These are phyloP conservation scores for Clathrus columnatus DNA, from an alignment of 768 basidiomycete genomes.

Conservation along the genomic window DNA sequence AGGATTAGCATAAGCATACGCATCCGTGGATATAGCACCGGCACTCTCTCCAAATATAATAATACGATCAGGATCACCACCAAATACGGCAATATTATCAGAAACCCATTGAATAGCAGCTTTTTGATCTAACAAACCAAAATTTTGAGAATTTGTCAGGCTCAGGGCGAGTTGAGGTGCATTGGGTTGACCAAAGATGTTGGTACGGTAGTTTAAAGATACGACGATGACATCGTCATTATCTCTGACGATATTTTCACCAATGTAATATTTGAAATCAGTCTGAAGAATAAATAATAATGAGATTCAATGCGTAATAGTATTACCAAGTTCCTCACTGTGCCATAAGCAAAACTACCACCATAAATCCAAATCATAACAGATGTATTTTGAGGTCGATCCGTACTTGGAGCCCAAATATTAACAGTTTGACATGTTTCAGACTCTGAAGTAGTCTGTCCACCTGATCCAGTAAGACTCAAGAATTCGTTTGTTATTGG, in stretches of 20 bases:
- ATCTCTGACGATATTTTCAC: conserved; percentile 2
- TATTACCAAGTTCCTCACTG: conserved; percentile 18
- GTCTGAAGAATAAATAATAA: neutral
- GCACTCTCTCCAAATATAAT: conserved; percentile 13
- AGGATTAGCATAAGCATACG: conserved; percentile 7
- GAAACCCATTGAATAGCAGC: conserved; percentile 42
- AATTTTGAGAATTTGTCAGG: conserved; percentile 23
- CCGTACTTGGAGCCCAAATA: conserved; percentile 28
- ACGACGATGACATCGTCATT: conserved; percentile 6
- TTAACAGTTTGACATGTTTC: conserved; percentile 32
- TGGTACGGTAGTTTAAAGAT: conserved; percentile 28
- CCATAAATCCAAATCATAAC: conserved; percentile 25
- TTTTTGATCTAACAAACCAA: conserved; percentile 30
- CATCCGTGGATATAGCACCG: neutral
- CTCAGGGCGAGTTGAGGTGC: conserved; percentile 28
- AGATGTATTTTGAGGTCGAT: conserved; percentile 3
- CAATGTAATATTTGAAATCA: conserved; percentile 1
- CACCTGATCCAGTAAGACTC: conserved; percentile 1
- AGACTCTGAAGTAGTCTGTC: neutral
- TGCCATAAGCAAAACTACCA: conserved; percentile 21
- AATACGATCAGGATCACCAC: conserved; percentile 24
- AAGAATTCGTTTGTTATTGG: neutral
- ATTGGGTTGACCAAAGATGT: conserved; percentile 32
- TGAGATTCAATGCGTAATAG: neutral
- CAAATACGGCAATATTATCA: conserved; percentile 43